A percentile compares a stretch with the other conserved stretches of the same genome.
These are phyloP conservation scores for Sclerotinia sclerotiorum DNA, from an alignment of 2,329 filamentous ascomycete genomes.

Conservation along the genomic window DNA sequence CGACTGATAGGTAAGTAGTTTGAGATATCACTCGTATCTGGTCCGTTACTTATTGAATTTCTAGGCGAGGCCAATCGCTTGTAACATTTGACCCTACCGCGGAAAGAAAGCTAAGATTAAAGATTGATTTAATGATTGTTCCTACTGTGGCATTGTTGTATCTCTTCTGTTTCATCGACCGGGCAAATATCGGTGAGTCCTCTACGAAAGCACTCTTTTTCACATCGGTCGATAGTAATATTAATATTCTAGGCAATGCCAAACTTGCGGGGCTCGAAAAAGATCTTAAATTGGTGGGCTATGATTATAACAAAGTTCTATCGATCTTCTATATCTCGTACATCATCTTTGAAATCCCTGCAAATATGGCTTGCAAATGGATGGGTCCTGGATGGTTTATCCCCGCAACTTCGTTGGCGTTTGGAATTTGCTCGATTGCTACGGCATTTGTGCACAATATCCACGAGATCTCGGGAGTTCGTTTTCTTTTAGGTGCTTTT, in stretches of 20 bases:
- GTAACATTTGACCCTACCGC: conserved; percentile 52
- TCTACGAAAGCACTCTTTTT: neutral
- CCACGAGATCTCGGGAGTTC: conserved; percentile 49
- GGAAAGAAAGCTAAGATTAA: conserved; percentile 58
- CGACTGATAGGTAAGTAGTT: conserved; percentile 35
- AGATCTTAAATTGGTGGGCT: conserved; percentile 58
- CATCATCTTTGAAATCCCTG: conserved; percentile 68
- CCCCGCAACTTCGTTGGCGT: conserved; percentile 59
- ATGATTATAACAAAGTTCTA: conserved; percentile 69
- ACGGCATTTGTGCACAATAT: conserved; percentile 64
- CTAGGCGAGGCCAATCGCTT: conserved; percentile 12
- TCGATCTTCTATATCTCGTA: conserved; percentile 72
- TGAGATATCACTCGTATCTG: neutral
- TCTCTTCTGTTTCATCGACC: conserved; percentile 72
- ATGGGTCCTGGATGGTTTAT: conserved; percentile 73
- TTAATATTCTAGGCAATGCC: conserved; percentile 57
- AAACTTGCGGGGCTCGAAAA: conserved; percentile 63
- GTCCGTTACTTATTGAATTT: conserved; percentile 44
- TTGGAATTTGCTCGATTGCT: conserved; percentile 62
- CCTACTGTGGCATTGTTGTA: conserved; percentile 67
- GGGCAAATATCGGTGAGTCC: conserved; percentile 67
- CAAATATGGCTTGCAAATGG: conserved; percentile 67
- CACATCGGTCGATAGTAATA: neutral
- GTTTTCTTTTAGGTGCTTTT: conserved; percentile 67
- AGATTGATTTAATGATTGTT: conserved; percentile 65